phyloP scores from a whole-genome alignment of 2,329 filamentous ascomycete genomes.

The Metarhizium rileyi region DNA sequence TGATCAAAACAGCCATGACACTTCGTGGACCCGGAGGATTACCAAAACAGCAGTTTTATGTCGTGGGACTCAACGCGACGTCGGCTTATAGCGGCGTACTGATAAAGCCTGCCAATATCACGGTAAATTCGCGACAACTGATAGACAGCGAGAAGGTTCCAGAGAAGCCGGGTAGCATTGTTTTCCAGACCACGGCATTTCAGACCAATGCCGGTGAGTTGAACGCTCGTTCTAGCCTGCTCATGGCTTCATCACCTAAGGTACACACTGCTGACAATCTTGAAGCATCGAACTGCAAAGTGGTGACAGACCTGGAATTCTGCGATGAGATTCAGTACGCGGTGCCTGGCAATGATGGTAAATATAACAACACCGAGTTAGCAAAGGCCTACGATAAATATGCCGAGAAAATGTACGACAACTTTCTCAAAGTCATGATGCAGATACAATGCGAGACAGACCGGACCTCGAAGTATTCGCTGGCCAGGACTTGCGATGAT shows the following conservation, averaged over 20 bases:
- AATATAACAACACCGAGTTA: conserved; percentile 52
- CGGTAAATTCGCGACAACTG: conserved; percentile 31
- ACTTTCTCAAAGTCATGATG: conserved; percentile 72
- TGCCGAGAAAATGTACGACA: conserved; percentile 57
- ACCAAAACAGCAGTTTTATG: conserved; percentile 82
- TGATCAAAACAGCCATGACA: conserved; percentile 55
- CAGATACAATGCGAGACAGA: conserved; percentile 79
- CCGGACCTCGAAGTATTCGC: conserved; percentile 66
- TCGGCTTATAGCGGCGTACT: conserved; percentile 66
- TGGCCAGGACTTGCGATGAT: conserved; percentile 64
- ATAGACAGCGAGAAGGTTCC: conserved; percentile 12
- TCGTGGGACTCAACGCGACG: conserved; percentile 63
- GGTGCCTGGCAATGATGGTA: conserved; percentile 68
- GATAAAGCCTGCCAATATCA: conserved; percentile 47
- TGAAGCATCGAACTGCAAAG: conserved; percentile 67
- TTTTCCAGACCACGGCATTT: conserved; percentile 66
- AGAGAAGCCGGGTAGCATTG: conserved; percentile 58
- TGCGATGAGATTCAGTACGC: conserved; percentile 85
- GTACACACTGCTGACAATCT: conserved; percentile 3
- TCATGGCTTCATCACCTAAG: not conserved
- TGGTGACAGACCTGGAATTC: conserved; percentile 81
- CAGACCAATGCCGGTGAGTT: conserved; percentile 63
- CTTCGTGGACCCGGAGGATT: conserved; percentile 53
- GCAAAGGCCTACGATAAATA: conserved; percentile 69
- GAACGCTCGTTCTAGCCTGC: not conserved